These are phyloP conservation scores for Apiotrichum akiyoshidainum DNA, from an alignment of 1,284 basidiomycete species.

Conservation along the genomic window DNA sequence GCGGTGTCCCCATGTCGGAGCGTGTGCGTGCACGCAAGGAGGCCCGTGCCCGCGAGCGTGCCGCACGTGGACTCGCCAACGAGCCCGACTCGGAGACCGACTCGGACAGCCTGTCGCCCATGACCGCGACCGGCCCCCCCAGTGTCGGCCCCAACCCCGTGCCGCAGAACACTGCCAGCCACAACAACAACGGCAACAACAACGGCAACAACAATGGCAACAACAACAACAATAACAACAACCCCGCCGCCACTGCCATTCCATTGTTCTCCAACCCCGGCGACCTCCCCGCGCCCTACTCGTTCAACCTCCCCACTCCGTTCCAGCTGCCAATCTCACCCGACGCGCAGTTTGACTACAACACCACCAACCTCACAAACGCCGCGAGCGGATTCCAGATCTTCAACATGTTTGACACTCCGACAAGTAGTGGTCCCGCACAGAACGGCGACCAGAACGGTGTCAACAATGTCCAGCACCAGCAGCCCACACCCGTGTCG, in stretches of 20 bases:
- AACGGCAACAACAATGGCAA: slow-evolving; percentile 1
- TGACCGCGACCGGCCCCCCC: slow-evolving; percentile 6
- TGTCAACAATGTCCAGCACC: not conserved
- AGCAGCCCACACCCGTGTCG: slow-evolving; percentile 3
- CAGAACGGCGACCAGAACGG: not conserved
- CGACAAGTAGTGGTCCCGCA: not conserved
- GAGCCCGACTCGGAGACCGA: slow-evolving; percentile 19
- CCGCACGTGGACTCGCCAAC: slow-evolving; percentile 29
- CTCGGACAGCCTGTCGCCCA: slow-evolving; percentile 24
- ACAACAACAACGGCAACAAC: slow-evolving; percentile 6
- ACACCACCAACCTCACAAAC: slow-evolving; percentile 5
- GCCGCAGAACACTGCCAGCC: not conserved
- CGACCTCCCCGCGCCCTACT: slow-evolving; percentile 32
- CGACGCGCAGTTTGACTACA: slow-evolving; percentile 28
- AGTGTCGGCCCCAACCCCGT: not conserved
- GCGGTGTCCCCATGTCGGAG: slow-evolving; percentile 52
- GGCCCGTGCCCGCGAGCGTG: slow-evolving; percentile 40
- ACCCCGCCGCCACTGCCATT: slow-evolving; percentile 2
- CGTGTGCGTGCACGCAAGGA: slow-evolving; percentile 50
- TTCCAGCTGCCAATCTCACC: slow-evolving; percentile 41
- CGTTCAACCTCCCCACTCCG: slow-evolving; percentile 41
- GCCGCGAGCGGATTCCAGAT: slow-evolving; percentile 11
- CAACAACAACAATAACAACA: slow-evolving; percentile 7
- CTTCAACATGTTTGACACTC: slow-evolving; percentile 20
- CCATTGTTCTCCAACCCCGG: slow-evolving; percentile 22